A percentile compares a stretch with the other conserved stretches of the same genome.
Evolutionary conservation across 140 eudicot genomes (phyloP).

Genomic region (Ambrosia hybrid): DNA sequence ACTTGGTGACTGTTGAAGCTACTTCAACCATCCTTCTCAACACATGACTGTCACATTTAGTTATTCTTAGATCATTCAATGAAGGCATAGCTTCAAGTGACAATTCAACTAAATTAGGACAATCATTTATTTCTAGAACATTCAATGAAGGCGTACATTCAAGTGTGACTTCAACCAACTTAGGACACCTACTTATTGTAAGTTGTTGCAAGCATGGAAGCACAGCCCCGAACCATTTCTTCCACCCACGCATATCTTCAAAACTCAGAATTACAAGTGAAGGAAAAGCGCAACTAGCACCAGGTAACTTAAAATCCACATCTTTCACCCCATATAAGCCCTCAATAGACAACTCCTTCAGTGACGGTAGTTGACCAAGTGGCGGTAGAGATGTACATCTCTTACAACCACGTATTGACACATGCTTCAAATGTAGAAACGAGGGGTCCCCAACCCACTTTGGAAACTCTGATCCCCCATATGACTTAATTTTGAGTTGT

Average conservation of each 20-base stretch:
- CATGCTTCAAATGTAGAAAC: not conserved
- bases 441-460: conserved; percentile 11
- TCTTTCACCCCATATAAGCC: not conserved
- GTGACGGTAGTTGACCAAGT: not conserved
- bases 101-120: too few relatives aligned
- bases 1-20: too few relatives aligned
- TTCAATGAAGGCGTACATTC: too few relatives aligned
- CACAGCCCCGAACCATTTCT: conserved; percentile 7
- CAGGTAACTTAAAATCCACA: not conserved
- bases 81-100: too few relatives aligned
- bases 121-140: too few relatives aligned
- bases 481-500: not conserved
- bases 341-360: not conserved
- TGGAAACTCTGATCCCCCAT: conserved; percentile 16
- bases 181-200: not conserved
- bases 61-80: too few relatives aligned
- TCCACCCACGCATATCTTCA: conserved; percentile 3
- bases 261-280: conserved; percentile 11
- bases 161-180: not conserved
- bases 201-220: conserved; percentile 16
- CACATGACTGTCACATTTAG: too few relatives aligned
- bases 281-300: not conserved
- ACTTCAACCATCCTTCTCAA: too few relatives aligned
- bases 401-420: not conserved
- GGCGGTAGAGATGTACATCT: not conserved